Percentiles rank a stretch among this genome's conserved stretches.
Conservation (phyloP, 108 stramenopile species). For the Pseudonitzschia pungens region DNA sequence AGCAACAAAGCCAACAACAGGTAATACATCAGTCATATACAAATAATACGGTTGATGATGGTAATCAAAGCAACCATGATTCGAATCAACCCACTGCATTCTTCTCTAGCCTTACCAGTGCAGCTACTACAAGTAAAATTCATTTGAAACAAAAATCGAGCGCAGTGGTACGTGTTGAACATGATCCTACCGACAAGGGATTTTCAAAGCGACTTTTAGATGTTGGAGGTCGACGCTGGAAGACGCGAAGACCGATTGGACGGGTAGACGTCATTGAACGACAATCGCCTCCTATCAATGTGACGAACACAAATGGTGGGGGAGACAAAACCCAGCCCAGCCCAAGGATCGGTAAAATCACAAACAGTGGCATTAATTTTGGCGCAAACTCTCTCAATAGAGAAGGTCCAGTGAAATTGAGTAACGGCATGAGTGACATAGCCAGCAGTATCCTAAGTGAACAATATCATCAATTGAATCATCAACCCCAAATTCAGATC, state of each 20-base stretch:
- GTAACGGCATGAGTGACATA: constrained; percentile 40
- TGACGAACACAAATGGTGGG: background rate
- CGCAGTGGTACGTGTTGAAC: background rate
- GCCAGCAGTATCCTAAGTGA: constrained; percentile 40
- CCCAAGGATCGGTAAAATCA: background rate
- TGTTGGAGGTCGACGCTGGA: constrained; percentile 46
- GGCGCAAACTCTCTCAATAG: background rate
- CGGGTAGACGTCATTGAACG: constrained; percentile 34
- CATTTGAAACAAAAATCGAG: background rate
- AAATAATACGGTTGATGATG: background rate
- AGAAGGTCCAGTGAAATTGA: background rate
- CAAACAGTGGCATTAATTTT: background rate
- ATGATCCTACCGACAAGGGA: constrained; percentile 12
- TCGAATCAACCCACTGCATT: constrained; percentile 2
- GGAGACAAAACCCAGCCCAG: constrained; percentile 13
- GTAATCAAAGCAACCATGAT: background rate
- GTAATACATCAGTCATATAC: background rate
- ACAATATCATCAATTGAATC: constrained; percentile 20
- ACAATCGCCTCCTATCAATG: background rate
- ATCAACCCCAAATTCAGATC: constrained; percentile 8
- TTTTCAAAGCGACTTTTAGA: constrained; percentile 34
- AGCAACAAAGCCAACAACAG: background rate
- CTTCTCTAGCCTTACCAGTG: constrained; percentile 7
- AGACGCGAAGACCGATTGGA: constrained; percentile 41
- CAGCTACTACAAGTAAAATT: constrained; percentile 40